Base-by-base conservation (phyloP, 2,329 filamentous ascomycete genomes). In the Waltergamsia citrina region DNA sequence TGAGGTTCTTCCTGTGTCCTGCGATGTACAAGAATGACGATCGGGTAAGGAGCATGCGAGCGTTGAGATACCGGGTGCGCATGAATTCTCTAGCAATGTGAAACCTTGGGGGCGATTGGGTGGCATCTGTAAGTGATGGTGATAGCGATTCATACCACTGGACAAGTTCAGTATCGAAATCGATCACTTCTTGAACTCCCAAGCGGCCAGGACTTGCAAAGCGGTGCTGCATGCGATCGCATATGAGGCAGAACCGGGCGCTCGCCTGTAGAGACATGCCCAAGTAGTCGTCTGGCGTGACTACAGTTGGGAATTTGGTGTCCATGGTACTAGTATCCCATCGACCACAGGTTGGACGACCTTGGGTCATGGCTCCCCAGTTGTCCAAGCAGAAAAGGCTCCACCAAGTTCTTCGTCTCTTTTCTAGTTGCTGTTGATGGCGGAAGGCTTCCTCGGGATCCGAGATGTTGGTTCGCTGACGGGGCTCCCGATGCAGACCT, bases 371-470 rank as follows among this genome's bases (percentile, higher is more conserved):
- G 22, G 72, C 76, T 2, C 74, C 78, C 78, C 79, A 84, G 0
- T 78, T 80, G 50, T 85, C 80, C 23, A 85, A 63, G 47, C 77
- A 79, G 54, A 82, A 81, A 15, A 83, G 56, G 35, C 71, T 79
- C 79, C 80, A 84, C 79, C 80, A 85, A 7, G 81, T 80, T 31
- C 78, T 66, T 37, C 80, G 63, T 38, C 78, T 67, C 10, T 77
- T 73, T 46, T 83, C 78, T 16, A 41, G 25, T 19, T 38, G 38
- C 11, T 35, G 26, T 17, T 28, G 35, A 21, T 40, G 32, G 30
- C 11, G 29, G 18, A 29, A 38, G 15, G 69, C 65, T 1, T 69
- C 67, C 11, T 67, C 63, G 24, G 71, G 54, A 34, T 67, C 65
- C 35, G 56, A 24, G 20, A 20, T 28, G 24, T 14, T 40, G 20